These are phyloP conservation scores for Cryptosporidium felis DNA, from an alignment of 169 alveolate species.

Conservation along the genomic window DNA sequence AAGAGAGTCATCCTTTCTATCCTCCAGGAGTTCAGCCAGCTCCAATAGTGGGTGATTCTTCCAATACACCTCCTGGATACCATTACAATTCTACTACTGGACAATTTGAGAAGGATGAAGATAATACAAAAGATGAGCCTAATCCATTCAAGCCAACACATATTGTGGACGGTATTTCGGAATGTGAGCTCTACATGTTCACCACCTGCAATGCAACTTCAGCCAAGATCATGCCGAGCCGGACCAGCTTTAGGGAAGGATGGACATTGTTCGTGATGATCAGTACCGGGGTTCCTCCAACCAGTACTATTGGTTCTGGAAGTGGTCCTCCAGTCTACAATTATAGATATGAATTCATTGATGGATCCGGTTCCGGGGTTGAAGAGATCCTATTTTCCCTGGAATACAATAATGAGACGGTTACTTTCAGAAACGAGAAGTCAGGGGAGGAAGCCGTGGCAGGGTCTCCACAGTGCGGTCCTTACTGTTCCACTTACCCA, in stretches of 20 bases:
- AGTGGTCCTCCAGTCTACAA: not conserved
- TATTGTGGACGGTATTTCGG: not conserved
- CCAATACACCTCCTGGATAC: not conserved
- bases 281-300: slow-evolving; percentile 28
- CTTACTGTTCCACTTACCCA: slow-evolving; percentile 46
- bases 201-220: slow-evolving; percentile 26
- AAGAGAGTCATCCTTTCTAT: not conserved
- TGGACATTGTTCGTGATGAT: slow-evolving; percentile 22
- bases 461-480: slow-evolving; percentile 38
- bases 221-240: slow-evolving; percentile 10
- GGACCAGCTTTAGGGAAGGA: not conserved
- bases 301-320: not conserved
- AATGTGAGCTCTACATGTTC: slow-evolving; percentile 10
- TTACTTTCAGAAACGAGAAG: not conserved
- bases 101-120: not conserved
- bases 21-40: slow-evolving; percentile 35
- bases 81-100: slow-evolving; percentile 14
- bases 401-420: not conserved
- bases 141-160: slow-evolving; percentile 6
- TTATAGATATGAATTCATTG: slow-evolving; percentile 6
- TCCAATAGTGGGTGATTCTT: not conserved
- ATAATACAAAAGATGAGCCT: not conserved
- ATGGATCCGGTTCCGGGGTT: not conserved
- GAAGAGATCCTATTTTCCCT: not conserved
- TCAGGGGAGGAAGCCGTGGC: not conserved